These are phyloP conservation scores for Cladosporium colombiae DNA, from an alignment of 2,329 filamentous ascomycete species.

Conservation along the genomic window DNA sequence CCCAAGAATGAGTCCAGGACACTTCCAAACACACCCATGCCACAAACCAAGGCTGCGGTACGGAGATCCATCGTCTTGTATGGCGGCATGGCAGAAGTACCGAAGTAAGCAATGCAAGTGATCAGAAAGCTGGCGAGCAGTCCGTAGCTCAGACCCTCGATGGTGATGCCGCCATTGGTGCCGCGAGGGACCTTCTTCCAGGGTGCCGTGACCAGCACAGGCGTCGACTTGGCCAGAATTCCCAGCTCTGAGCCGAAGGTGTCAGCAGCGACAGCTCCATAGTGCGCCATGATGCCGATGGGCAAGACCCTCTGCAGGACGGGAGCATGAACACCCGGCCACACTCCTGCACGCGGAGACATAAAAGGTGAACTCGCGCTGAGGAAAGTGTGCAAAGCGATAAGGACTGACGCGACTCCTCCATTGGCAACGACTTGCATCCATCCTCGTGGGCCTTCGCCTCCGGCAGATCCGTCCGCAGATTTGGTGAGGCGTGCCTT, in stretches of 20 bases:
- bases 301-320: slow-evolving; percentile 44
- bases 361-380: slow-evolving; percentile 38
- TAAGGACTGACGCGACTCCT: slow-evolving; percentile 68
- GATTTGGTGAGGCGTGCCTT: slow-evolving; percentile 81
- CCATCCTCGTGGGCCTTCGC: slow-evolving; percentile 80
- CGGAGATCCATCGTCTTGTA: slow-evolving; percentile 21
- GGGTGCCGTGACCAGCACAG: slow-evolving; percentile 82
- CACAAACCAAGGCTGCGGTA: slow-evolving; percentile 50
- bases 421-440: slow-evolving; percentile 92
- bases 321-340: slow-evolving; percentile 44
- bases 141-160: slow-evolving; percentile 61
- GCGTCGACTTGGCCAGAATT: slow-evolving; percentile 74
- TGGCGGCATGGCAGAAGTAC: slow-evolving; percentile 26
- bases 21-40: slow-evolving; percentile 77
- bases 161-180: slow-evolving; percentile 89
- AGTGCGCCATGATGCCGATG: slow-evolving; percentile 58
- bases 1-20: slow-evolving; percentile 86
- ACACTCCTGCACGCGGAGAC: slow-evolving; percentile 30
- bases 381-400: slow-evolving; percentile 53
- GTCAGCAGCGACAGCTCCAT: slow-evolving; percentile 87
- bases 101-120: slow-evolving; percentile 64
- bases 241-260: slow-evolving; percentile 95
- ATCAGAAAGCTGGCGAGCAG: slow-evolving; percentile 53
- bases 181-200: slow-evolving; percentile 81
- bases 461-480: slow-evolving; percentile 69